A percentile compares a stretch with the other conserved stretches of the same genome.
Evolutionary conservation across 495 filamentous ascomycete genomes (phyloP).

Genomic region (Hypoxylon trugodes): DNA sequence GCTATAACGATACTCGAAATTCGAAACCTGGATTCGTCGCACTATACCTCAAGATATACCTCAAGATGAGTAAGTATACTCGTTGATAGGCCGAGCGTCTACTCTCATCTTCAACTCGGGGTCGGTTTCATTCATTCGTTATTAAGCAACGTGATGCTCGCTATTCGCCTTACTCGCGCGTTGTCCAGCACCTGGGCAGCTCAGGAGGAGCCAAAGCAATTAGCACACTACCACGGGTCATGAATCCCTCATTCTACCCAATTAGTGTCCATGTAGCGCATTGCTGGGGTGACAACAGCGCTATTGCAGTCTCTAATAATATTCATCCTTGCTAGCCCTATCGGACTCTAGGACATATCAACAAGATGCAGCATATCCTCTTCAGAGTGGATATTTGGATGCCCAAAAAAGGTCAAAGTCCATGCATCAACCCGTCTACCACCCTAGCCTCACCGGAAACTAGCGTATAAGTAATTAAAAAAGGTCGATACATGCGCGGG

Average conservation of each 20-base stretch:
- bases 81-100: not conserved
- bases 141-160: no score
- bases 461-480: no score
- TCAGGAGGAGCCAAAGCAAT: no score
- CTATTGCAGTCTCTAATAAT: not conserved
- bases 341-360: not conserved
- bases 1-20: not conserved
- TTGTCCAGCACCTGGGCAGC: no score
- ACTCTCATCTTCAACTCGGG: not conserved
- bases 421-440: not conserved
- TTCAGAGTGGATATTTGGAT: slow-evolving; percentile 9
- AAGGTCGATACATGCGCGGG: no score
- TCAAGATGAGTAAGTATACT: no score
- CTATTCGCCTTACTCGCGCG: no score
- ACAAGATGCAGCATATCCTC: not conserved
- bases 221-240: no score
- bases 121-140: no score
- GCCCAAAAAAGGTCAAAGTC: slow-evolving; percentile 6
- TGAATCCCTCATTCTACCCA: not conserved
- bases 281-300: not conserved
- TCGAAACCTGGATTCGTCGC: slow-evolving; percentile 17
- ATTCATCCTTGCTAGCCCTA: slow-evolving; percentile 11
- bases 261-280: slow-evolving; percentile 7
- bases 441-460: no score
- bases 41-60: no score